phyloP scores from a whole-genome alignment of 2,329 filamentous ascomycete genomes.

The Diaporthe sp. region DNA sequence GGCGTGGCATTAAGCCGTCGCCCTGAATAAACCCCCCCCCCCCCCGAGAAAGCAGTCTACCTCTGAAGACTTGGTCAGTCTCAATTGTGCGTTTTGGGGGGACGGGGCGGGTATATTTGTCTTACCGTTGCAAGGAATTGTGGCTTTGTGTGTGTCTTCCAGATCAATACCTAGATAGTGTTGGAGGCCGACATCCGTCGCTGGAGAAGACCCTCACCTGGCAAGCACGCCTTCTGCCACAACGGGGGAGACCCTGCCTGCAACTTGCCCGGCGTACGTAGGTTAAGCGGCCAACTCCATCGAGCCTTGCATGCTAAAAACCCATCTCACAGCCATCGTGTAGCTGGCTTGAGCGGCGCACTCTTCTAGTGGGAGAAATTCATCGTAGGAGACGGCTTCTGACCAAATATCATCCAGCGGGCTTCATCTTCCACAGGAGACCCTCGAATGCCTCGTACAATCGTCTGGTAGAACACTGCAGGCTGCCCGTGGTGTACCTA shows the following conservation, averaged over 20 bases:
- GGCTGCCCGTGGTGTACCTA: not conserved
- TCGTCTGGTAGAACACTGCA: not conserved
- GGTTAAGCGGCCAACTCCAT: not conserved
- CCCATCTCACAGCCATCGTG: too few species aligned
- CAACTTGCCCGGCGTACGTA: not conserved
- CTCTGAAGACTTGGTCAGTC: not conserved
- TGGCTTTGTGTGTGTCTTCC: not conserved
- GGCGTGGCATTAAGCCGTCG: too few species aligned
- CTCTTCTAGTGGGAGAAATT: not conserved
- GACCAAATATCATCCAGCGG: not conserved
- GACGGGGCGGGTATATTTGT: not conserved
- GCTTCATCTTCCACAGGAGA: not conserved
- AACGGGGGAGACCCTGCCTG: conserved; percentile 17
- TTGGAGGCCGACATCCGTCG: conserved; percentile 9
- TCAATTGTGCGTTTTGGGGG: not conserved
- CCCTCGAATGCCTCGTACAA: not conserved
- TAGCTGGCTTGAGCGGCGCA: too few species aligned
- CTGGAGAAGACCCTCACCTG: not conserved
- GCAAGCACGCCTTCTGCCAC: not conserved
- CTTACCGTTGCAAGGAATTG: not conserved
- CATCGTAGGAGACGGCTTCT: not conserved
- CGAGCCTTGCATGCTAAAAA: not conserved
- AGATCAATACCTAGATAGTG: not conserved
- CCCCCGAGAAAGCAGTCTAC: not conserved
- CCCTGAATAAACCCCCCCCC: not conserved